phyloP scores from a whole-genome alignment of 768 basidiomycete species.

The Auriculariales sp. region DNA sequence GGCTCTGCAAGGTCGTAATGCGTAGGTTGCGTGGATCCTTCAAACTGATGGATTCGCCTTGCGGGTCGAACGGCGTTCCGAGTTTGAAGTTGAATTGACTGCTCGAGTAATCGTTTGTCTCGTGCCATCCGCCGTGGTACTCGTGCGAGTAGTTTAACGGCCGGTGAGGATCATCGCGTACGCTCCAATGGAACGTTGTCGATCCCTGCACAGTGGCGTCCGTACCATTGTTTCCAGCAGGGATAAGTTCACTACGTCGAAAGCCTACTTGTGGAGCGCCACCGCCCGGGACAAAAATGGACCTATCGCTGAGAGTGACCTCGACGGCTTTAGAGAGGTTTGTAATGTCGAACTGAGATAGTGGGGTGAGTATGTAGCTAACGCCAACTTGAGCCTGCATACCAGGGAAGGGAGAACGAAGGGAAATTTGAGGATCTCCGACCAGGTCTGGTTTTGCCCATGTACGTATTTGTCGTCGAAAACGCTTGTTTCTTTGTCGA shows the following conservation, averaged over 20 bases:
- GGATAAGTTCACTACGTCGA: conserved; percentile 42
- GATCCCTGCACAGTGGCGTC: conserved; percentile 27
- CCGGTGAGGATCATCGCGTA: conserved; percentile 23
- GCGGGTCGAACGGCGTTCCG: conserved; percentile 10
- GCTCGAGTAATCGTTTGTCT: conserved; percentile 8
- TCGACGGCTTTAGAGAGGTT: conserved; percentile 8
- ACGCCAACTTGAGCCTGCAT: not conserved
- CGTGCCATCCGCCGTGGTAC: conserved; percentile 27
- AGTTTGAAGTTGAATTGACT: conserved; percentile 7
- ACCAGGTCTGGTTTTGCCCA: conserved; percentile 12
- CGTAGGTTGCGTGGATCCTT: conserved; percentile 8
- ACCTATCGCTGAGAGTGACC: conserved; percentile 23
- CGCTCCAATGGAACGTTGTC: conserved; percentile 36
- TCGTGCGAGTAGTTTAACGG: conserved; percentile 42
- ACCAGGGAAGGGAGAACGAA: conserved; percentile 7
- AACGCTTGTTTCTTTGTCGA: conserved; percentile 12
- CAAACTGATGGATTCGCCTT: conserved; percentile 6
- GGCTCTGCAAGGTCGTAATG: conserved; percentile 21
- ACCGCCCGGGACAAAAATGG: conserved; percentile 39
- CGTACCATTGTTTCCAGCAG: conserved; percentile 26
- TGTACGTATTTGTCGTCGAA: conserved; percentile 10
- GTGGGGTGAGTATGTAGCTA: too few species aligned
- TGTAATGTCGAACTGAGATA: conserved; percentile 9
- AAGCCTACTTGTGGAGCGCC: conserved; percentile 37
- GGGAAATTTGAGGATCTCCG: conserved; percentile 11